phyloP scores from a whole-genome alignment of 805 yeast species.

The Aciculoconidium aculeatum region DNA sequence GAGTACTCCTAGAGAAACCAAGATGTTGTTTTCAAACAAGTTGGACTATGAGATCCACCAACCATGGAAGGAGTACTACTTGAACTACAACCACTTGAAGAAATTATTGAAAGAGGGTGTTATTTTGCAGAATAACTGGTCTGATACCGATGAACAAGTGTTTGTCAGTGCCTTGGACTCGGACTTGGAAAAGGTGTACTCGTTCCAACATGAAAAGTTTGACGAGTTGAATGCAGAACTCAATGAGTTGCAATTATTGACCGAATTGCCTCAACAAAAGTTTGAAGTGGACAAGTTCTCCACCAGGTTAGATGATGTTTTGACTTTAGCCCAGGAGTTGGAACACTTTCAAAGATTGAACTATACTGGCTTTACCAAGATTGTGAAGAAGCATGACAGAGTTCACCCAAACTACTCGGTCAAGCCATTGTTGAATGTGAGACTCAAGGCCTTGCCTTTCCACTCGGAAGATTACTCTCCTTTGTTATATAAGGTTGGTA shows the following conservation, averaged over 20 bases:
- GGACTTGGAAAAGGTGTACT: conserved; percentile 71
- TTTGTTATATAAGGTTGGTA: conserved; percentile 72
- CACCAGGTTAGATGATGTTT: conserved; percentile 61
- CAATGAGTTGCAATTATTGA: conserved; percentile 54
- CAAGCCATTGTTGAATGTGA: conserved; percentile 79
- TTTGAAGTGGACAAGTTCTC: conserved; percentile 63
- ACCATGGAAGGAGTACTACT: conserved; percentile 80
- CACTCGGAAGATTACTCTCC: conserved; percentile 95
- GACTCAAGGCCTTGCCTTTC: conserved; percentile 83
- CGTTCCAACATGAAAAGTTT: conserved; percentile 65
- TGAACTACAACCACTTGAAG: conserved; percentile 61
- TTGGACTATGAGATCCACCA: conserved; percentile 74
- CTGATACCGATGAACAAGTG: conserved; percentile 63
- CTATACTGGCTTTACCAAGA: conserved; percentile 90
- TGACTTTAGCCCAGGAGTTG: conserved; percentile 74
- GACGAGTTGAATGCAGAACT: conserved; percentile 61
- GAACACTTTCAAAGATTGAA: conserved; percentile 88
- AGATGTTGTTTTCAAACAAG: conserved; percentile 83
- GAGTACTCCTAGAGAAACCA: too few relatives aligned
- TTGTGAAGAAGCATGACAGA: conserved; percentile 94
- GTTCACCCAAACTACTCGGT: conserved; percentile 86
- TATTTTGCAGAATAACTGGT: conserved; percentile 46
- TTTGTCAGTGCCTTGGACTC: conserved; percentile 64
- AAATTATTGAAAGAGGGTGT: conserved; percentile 65
- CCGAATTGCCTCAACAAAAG: conserved; percentile 29